Percentiles rank a stretch among this genome's conserved stretches.
Evolutionary conservation across 345 rosid species (phyloP).

Genomic region (Hypericum perforatum): DNA sequence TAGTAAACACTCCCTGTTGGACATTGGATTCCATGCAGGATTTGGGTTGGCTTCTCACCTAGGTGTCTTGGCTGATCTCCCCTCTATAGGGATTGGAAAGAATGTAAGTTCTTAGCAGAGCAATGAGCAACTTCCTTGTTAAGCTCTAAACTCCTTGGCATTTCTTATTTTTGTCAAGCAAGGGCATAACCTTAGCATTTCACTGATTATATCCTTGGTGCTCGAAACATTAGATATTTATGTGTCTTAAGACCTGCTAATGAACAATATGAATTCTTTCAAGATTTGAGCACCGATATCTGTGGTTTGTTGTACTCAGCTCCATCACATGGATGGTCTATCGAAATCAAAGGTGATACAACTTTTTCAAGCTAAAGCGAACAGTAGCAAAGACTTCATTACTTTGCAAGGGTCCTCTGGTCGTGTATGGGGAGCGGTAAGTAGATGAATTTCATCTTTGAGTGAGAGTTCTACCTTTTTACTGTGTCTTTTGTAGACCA

Average conservation of each 20-base stretch:
- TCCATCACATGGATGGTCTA: constrained; percentile 85
- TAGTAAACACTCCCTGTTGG: no score
- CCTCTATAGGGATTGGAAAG: constrained; percentile 80
- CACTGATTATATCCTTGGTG: not conserved
- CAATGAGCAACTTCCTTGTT: not conserved
- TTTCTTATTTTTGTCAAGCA: not conserved
- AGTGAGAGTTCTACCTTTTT: no score
- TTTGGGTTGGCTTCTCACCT: constrained; percentile 88
- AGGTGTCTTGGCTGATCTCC: constrained; percentile 69
- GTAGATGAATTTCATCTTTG: constrained; percentile 1
- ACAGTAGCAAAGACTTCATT: constrained; percentile 26
- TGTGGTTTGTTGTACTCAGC: constrained; percentile 23
- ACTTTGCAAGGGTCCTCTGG: constrained; percentile 69
- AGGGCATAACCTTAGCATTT: constrained; percentile 1
- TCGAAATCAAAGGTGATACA: constrained; percentile 45
- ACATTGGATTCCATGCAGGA: constrained; percentile 28
- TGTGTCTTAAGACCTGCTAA: not conserved
- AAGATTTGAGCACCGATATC: no score
- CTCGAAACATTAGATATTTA: constrained; percentile 13
- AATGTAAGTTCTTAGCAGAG: constrained; percentile 32
- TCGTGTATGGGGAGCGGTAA: constrained; percentile 63
- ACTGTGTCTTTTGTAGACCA: no score
- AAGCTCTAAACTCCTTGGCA: not conserved
- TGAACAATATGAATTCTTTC: no score
- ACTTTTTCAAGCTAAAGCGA: constrained; percentile 44